A percentile compares a stretch with the other conserved stretches of the same genome.
Evolutionary conservation across 2,329 filamentous ascomycete species (phyloP).

Genomic region (Penicillium sp.): DNA sequence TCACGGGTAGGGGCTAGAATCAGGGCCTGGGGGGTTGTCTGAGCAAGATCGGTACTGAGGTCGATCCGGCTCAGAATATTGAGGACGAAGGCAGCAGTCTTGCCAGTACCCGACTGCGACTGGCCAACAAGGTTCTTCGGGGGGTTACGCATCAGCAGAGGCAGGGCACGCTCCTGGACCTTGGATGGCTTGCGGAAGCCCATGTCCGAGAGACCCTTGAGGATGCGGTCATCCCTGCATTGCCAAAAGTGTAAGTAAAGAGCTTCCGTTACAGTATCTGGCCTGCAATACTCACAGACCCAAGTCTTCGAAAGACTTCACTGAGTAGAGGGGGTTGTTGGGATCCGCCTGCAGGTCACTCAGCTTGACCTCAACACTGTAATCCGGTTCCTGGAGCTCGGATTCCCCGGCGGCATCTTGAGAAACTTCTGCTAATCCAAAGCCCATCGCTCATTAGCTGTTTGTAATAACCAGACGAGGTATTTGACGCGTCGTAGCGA

Average conservation of each 20-base stretch:
- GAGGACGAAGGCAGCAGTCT: slow-evolving; percentile 93
- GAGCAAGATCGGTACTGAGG: slow-evolving; percentile 57
- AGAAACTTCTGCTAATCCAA: neutral
- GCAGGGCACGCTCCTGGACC: slow-evolving; percentile 92
- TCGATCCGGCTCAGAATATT: slow-evolving; percentile 87
- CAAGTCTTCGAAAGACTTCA: slow-evolving; percentile 77
- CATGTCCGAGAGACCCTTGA: slow-evolving; percentile 72
- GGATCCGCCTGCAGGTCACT: slow-evolving; percentile 83
- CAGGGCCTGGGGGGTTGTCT: slow-evolving; percentile 67
- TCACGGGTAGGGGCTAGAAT: slow-evolving; percentile 85
- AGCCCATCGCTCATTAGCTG: neutral
- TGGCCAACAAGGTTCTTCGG: slow-evolving; percentile 93
- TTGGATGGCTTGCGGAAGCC: slow-evolving; percentile 95
- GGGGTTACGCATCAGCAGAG: slow-evolving; percentile 80
- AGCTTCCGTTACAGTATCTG: neutral
- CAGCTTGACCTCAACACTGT: slow-evolving; percentile 87
- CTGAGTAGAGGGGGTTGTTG: slow-evolving; percentile 81
- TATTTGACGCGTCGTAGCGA: neutral
- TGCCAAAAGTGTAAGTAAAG: slow-evolving; percentile 8
- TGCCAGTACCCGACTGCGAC: slow-evolving; percentile 98
- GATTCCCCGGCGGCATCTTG: slow-evolving; percentile 46
- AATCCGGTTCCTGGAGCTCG: slow-evolving; percentile 64
- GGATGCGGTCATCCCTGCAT: slow-evolving; percentile 57
- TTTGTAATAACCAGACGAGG: neutral
- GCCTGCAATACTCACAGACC: slow-evolving; percentile 62